Evolutionary conservation across 2,329 filamentous ascomycete species (phyloP).

Genomic region (Botrytis fabae): DNA sequence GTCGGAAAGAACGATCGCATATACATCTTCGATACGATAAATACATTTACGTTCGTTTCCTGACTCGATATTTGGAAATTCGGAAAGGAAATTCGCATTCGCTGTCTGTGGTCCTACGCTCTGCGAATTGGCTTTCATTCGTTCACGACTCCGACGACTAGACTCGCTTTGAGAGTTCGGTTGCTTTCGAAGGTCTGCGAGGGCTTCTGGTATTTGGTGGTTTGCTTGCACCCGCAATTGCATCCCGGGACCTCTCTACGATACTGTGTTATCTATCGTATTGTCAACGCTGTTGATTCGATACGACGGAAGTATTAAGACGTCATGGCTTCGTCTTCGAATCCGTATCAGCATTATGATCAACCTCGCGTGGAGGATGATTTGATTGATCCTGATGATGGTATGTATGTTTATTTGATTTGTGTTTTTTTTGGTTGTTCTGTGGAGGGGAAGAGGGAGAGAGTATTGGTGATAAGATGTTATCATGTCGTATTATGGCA

Average conservation of each 20-base stretch:
- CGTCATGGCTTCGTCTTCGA: slow-evolving; percentile 43
- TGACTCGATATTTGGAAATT: not conserved
- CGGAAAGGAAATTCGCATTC: not conserved
- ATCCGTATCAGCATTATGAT: slow-evolving; percentile 59
- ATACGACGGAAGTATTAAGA: not conserved
- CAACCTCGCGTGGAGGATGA: slow-evolving; percentile 64
- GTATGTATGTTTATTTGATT: slow-evolving; percentile 55
- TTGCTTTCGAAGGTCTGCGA: not conserved
- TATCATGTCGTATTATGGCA: too few species aligned
- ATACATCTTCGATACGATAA: not conserved
- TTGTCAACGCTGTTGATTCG: not conserved
- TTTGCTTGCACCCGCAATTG: not conserved
- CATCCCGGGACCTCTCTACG: not conserved
- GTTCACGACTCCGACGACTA: not conserved
- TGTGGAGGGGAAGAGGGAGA: too few species aligned
- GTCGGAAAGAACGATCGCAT: not conserved
- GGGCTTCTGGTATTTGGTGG: too few species aligned
- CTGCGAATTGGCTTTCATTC: not conserved
- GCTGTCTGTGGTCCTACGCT: not conserved
- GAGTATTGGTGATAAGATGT: not conserved
- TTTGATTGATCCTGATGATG: slow-evolving; percentile 77
- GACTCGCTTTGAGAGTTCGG: not conserved
- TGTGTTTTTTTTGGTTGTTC: not conserved
- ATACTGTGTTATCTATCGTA: not conserved
- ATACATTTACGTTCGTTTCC: not conserved